Percentiles rank a stretch among this genome's conserved stretches.
Conservation (phyloP, 2,329 filamentous ascomycete genomes). For the Fusarium pseudocircinatum region DNA sequence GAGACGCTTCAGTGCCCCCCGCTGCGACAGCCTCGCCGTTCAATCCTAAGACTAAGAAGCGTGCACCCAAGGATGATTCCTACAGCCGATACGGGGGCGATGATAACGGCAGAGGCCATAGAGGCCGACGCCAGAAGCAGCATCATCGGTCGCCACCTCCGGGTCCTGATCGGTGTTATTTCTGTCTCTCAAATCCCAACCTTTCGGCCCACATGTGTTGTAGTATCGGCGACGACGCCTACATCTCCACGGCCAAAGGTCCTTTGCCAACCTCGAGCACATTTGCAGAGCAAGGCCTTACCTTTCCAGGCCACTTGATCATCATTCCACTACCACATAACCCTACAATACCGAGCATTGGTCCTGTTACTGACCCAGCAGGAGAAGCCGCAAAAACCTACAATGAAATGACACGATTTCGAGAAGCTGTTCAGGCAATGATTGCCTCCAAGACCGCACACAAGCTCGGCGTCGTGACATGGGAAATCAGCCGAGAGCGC, state of each 20-base stretch:
- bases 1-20: constrained; percentile 70
- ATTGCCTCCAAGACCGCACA: constrained; percentile 64
- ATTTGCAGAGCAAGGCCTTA: constrained; percentile 71
- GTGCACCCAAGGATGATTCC: constrained; percentile 57
- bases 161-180: constrained; percentile 86
- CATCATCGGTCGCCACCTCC: constrained; percentile 65
- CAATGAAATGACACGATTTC: constrained; percentile 85
- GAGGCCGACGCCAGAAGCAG: constrained; percentile 58
- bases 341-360: constrained; percentile 76
- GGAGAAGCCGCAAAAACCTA: constrained; percentile 70
- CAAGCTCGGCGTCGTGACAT: constrained; percentile 84
- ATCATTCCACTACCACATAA: constrained; percentile 89
- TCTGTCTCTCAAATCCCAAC: constrained; percentile 90
- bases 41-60: constrained; percentile 65
- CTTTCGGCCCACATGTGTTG: constrained; percentile 88
- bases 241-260: constrained; percentile 92
- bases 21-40: constrained; percentile 84
- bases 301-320: constrained; percentile 86
- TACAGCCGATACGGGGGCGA: constrained; percentile 65
- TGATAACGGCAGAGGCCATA: constrained; percentile 55
- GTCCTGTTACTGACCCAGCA: constrained; percentile 60
- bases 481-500: constrained; percentile 84
- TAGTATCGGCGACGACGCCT: constrained; percentile 86
- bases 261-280: constrained; percentile 78
- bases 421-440: constrained; percentile 81